A percentile compares a stretch with the other conserved stretches of the same genome.
Conservation (phyloP, 106 monocot genomes). For the Iris macrosiphon region DNA sequence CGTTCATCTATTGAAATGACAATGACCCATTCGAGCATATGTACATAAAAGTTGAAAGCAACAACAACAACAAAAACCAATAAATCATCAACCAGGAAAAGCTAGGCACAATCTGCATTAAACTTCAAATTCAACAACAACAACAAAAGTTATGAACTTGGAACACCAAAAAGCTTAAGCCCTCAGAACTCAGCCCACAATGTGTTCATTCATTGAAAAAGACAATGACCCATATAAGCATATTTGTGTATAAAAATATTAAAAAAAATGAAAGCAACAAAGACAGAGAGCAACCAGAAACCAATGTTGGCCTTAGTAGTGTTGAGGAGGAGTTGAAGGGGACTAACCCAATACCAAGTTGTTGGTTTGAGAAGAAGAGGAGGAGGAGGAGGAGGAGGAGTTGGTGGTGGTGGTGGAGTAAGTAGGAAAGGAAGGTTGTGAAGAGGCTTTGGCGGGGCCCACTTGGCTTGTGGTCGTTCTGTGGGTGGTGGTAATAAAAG, state of each 20-base stretch:
- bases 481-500: conserved; percentile 28
- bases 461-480: conserved; percentile 1
- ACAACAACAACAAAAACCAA: too few species aligned
- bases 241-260: too few species aligned
- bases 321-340: too few species aligned
- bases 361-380: too few species aligned
- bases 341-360: conserved; percentile 4
- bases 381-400: neutral
- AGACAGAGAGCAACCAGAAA: neutral
- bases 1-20: neutral
- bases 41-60: too few species aligned
- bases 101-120: too few species aligned
- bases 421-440: conserved; percentile 23
- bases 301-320: neutral
- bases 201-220: too few species aligned
- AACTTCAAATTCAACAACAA: too few species aligned
- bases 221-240: too few species aligned
- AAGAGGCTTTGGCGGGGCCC: neutral
- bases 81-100: neutral
- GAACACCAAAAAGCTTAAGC: too few species aligned
- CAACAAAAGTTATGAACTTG: too few species aligned
- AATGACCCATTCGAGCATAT: conserved; percentile 3
- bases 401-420: conserved; percentile 7
- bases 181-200: too few species aligned
- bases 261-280: neutral